Evolutionary conservation across 805 yeast genomes (phyloP).

Genomic region (Ascoidea rubescens): DNA sequence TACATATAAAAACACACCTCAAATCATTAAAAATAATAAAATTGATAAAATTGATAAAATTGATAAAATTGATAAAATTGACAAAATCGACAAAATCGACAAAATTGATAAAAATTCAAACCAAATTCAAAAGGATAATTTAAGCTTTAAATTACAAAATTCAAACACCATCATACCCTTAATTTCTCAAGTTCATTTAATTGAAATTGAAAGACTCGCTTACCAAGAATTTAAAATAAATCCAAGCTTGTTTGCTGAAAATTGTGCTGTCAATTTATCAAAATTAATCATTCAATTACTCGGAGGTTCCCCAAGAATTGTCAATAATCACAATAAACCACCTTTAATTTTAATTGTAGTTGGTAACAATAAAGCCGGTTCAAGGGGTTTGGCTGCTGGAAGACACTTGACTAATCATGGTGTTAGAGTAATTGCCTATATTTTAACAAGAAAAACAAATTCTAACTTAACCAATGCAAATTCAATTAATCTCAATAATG

Average conservation of each 20-base stretch:
- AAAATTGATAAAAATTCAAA: too few relatives aligned
- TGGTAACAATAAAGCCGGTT: conserved; percentile 68
- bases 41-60: too few relatives aligned
- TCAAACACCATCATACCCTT: conserved; percentile 26
- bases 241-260: conserved; percentile 37
- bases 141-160: conserved; percentile 9
- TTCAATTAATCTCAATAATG: neutral
- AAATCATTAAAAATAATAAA: too few relatives aligned
- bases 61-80: too few relatives aligned
- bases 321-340: conserved; percentile 60
- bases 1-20: too few relatives aligned
- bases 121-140: too few relatives aligned
- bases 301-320: conserved; percentile 58
- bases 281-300: conserved; percentile 43
- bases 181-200: conserved; percentile 66
- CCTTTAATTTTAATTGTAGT: conserved; percentile 61
- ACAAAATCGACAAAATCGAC: too few relatives aligned
- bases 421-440: conserved; percentile 46
- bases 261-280: conserved; percentile 54
- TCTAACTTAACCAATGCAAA: neutral
- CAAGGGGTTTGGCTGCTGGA: conserved; percentile 65
- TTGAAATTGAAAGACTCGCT: conserved; percentile 57
- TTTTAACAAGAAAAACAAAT: conserved; percentile 3
- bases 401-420: conserved; percentile 68
- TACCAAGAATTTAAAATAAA: conserved; percentile 38